Evolutionary conservation across 2,329 filamentous ascomycete genomes (phyloP).

Genomic region (Epichloe scottii): DNA sequence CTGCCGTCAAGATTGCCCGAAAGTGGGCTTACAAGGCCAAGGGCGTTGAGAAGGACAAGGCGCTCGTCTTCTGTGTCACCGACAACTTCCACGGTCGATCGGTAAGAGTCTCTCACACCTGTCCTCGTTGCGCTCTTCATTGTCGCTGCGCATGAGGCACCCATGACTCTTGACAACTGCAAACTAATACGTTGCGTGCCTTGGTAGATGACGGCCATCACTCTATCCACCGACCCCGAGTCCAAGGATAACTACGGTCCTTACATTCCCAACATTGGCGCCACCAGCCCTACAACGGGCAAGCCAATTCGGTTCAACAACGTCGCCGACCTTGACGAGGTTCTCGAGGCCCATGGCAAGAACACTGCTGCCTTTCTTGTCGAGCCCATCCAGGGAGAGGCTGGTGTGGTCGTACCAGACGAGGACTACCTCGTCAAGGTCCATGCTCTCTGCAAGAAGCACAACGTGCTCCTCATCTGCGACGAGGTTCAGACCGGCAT

Average conservation of each 20-base stretch:
- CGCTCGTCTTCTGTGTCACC: constrained; percentile 68
- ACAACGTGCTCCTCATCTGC: constrained; percentile 92
- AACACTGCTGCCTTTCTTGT: constrained; percentile 88
- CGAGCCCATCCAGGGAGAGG: constrained; percentile 95
- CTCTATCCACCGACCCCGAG: constrained; percentile 89
- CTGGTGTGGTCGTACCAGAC: constrained; percentile 88
- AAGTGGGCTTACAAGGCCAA: constrained; percentile 99
- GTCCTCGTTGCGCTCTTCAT: neutral
- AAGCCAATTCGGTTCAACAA: constrained; percentile 79
- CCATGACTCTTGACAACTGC: neutral
- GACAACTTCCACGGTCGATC: constrained; percentile 97
- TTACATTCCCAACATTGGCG: constrained; percentile 81
- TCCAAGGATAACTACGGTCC: constrained; percentile 95
- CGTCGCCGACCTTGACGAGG: constrained; percentile 64
- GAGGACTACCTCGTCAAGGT: constrained; percentile 75
- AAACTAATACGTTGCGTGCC: neutral
- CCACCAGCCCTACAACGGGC: constrained; percentile 58
- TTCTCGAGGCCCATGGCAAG: constrained; percentile 67
- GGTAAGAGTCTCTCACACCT: constrained; percentile 36
- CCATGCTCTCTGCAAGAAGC: constrained; percentile 77
- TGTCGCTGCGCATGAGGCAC: neutral
- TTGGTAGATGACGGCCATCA: constrained; percentile 76
- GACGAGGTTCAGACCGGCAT: constrained; percentile 99
- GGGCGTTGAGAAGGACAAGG: constrained; percentile 72
- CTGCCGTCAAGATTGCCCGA: constrained; percentile 85